These are phyloP conservation scores for Lentinula edodes DNA, from an alignment of 768 basidiomycete genomes.

Conservation along the genomic window DNA sequence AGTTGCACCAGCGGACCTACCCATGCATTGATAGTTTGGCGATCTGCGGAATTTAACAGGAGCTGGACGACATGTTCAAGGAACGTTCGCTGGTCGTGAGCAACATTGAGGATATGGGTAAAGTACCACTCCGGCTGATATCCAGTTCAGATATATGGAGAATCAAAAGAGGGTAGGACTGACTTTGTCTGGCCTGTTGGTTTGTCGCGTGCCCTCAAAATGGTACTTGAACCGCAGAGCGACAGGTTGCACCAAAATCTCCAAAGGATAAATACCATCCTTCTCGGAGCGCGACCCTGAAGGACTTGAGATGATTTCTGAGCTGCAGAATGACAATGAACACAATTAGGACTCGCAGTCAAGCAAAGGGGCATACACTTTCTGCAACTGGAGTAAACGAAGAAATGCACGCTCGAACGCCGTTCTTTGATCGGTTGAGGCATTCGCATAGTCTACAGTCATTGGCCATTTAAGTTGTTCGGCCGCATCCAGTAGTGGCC, in stretches of 20 bases:
- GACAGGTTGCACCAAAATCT: constrained; percentile 80
- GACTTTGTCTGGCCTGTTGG: constrained; percentile 92
- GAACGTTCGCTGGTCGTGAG: constrained; percentile 80
- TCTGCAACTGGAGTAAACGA: constrained; percentile 75
- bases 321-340: constrained; percentile 31
- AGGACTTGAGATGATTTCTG: constrained; percentile 35
- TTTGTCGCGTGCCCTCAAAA: constrained; percentile 81
- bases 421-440: constrained; percentile 43
- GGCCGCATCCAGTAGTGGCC: constrained; percentile 55
- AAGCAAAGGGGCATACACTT: constrained; percentile 49
- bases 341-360: not conserved
- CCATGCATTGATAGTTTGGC: constrained; percentile 64
- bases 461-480: constrained; percentile 87
- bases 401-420: constrained; percentile 74
- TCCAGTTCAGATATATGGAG: not conserved
- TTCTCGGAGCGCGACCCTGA: constrained; percentile 24
- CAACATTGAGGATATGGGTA: constrained; percentile 81
- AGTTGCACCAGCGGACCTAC: constrained; percentile 34
- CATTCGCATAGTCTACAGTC: constrained; percentile 56
- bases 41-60: constrained; percentile 60
- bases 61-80: constrained; percentile 72
- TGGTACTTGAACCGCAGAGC: constrained; percentile 90
- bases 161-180: not conserved
- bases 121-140: constrained; percentile 95
- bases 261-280: constrained; percentile 75